phyloP scores from a whole-genome alignment of 495 filamentous ascomycete species.

The Hyaloscypha bicolor region DNA sequence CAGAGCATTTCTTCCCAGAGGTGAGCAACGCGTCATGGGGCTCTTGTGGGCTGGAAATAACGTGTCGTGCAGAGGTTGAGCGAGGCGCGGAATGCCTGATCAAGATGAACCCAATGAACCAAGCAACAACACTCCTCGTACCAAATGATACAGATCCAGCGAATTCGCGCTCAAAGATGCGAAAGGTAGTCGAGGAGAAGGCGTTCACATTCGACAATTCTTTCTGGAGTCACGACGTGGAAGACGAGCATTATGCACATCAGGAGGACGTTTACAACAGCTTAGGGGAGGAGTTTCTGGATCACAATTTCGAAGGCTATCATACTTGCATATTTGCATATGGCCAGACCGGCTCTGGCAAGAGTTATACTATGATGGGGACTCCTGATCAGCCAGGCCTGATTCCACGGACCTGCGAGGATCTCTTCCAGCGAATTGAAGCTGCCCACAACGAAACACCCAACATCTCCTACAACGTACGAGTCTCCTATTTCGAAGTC shows the following conservation, averaged over 20 bases:
- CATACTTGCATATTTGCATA: conserved; percentile 99
- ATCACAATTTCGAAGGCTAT: conserved; percentile 99
- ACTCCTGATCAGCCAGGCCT: conserved; percentile 83
- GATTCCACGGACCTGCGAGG: conserved; percentile 96
- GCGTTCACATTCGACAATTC: conserved; percentile 95
- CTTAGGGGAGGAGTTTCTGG: conserved; percentile 94
- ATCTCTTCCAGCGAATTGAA: conserved; percentile 94
- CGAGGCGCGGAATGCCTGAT: conserved; percentile 82
- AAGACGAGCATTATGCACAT: conserved; percentile 75
- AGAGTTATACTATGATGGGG: conserved; percentile 99
- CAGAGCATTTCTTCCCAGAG: conserved; percentile 84
- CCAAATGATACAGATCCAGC: conserved; percentile 64
- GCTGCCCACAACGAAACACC: conserved; percentile 66
- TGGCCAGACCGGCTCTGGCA: conserved; percentile 95
- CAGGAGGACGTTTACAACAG: conserved; percentile 95
- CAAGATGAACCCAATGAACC: conserved; percentile 81
- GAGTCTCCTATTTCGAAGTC: conserved; percentile 98
- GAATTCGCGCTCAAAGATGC: conserved; percentile 66
- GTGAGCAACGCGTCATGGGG: conserved; percentile 47
- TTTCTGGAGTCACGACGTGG: conserved; percentile 87
- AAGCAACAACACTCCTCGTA: conserved; percentile 77
- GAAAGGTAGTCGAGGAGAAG: conserved; percentile 84
- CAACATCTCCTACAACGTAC: conserved; percentile 93
- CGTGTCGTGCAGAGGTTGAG: conserved; percentile 65
- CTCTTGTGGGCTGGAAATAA: background rate